phyloP scores from a whole-genome alignment of 208 protist species.

The Lotmaria passim region DNA sequence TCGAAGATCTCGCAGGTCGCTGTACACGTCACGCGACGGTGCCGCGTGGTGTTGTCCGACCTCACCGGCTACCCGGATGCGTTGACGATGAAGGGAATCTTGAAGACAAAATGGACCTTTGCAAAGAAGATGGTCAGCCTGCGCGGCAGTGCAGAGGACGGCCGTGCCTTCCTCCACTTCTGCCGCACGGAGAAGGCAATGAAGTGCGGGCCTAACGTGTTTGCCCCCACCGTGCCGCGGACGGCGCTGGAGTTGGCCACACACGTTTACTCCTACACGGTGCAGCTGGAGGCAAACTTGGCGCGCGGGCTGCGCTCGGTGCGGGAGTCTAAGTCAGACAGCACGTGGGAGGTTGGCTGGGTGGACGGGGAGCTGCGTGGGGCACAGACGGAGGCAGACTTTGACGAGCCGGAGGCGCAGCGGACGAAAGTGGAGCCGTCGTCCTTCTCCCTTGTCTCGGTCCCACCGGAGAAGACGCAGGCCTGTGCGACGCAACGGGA shows the following conservation, averaged over 20 bases:
- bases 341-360: slow-evolving; percentile 87
- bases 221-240: slow-evolving; percentile 34
- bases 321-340: slow-evolving; percentile 66
- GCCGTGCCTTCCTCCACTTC: slow-evolving; percentile 60
- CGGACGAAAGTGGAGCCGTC: slow-evolving; percentile 35
- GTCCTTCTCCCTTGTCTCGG: slow-evolving; percentile 47
- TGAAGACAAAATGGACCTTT: slow-evolving; percentile 71
- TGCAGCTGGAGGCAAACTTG: slow-evolving; percentile 70
- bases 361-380: slow-evolving; percentile 70
- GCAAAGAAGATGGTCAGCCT: slow-evolving; percentile 83
- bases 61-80: slow-evolving; percentile 78
- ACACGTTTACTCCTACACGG: slow-evolving; percentile 83
- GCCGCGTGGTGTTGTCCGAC: slow-evolving; percentile 72
- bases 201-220: slow-evolving; percentile 80
- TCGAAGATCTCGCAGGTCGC: slow-evolving; percentile 62
- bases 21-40: slow-evolving; percentile 36
- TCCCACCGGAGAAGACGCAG: slow-evolving; percentile 56
- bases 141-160: slow-evolving; percentile 62
- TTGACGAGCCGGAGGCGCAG: slow-evolving; percentile 36
- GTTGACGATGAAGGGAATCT: slow-evolving; percentile 56
- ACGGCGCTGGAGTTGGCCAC: slow-evolving; percentile 75
- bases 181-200: slow-evolving; percentile 78
- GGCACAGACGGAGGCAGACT: slow-evolving; percentile 23
- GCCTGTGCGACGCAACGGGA: slow-evolving; percentile 66
- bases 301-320: slow-evolving; percentile 53